phyloP scores from a whole-genome alignment of 306 rosid genomes.

The Prunus mume region DNA sequence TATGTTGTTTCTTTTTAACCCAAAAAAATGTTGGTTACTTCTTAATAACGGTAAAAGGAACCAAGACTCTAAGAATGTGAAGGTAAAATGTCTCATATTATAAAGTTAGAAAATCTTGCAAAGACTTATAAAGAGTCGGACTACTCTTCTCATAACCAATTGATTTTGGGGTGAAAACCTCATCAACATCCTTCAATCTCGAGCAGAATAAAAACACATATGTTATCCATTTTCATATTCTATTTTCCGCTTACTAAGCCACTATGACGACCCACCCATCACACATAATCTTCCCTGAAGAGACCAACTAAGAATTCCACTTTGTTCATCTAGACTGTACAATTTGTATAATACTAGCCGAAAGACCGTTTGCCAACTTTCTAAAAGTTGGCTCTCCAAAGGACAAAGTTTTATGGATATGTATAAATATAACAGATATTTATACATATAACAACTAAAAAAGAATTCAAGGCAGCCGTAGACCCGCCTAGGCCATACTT shows the following conservation, averaged over 20 bases:
- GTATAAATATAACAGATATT: constrained; percentile 3
- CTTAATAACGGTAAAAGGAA: no score
- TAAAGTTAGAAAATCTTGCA: no score
- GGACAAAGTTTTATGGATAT: constrained; percentile 29
- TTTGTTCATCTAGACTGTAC: constrained; percentile 35
- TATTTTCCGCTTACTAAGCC: constrained; percentile 34
- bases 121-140: no score
- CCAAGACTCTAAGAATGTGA: no score
- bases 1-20: no score
- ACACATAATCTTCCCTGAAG: constrained; percentile 22
- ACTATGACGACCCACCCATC: constrained; percentile 33
- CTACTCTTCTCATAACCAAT: no score
- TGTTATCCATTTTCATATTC: background rate
- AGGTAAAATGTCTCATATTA: no score
- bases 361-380: constrained; percentile 31
- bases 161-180: no score
- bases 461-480: background rate
- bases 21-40: no score
- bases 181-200: no score
- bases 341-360: constrained; percentile 27
- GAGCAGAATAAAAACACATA: no score
- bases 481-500: constrained; percentile 10
- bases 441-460: background rate
- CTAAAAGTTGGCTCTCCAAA: constrained; percentile 32
- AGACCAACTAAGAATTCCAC: constrained; percentile 76